Evolutionary conservation across 371 early-diverging fungal genomes (phyloP).

Genomic region (Apophysomyces elegans): DNA sequence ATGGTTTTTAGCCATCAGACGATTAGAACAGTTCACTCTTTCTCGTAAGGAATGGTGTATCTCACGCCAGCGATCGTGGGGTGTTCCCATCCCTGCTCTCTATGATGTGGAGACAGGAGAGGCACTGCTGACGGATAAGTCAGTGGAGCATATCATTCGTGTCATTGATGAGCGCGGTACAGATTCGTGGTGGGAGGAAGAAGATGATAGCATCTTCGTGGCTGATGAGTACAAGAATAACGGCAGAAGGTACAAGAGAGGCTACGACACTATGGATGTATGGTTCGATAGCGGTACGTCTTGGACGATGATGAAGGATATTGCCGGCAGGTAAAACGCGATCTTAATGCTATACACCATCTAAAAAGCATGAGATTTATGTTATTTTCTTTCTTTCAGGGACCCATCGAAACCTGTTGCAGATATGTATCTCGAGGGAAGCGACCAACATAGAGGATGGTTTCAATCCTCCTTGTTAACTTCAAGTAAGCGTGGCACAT

Average conservation of each 20-base stretch:
- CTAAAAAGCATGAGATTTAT: not conserved
- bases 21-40: slow-evolving; percentile 68
- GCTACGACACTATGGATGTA: slow-evolving; percentile 92
- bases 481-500: slow-evolving; percentile 46
- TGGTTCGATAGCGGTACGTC: slow-evolving; percentile 95
- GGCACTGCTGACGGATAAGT: slow-evolving; percentile 67
- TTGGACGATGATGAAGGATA: slow-evolving; percentile 72
- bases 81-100: slow-evolving; percentile 82
- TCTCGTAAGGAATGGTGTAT: slow-evolving; percentile 90
- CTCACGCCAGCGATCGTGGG: slow-evolving; percentile 89
- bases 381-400: slow-evolving; percentile 14
- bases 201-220: slow-evolving; percentile 71
- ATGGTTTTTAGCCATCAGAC: slow-evolving; percentile 40
- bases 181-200: slow-evolving; percentile 82
- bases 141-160: slow-evolving; percentile 72
- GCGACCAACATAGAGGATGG: slow-evolving; percentile 98
- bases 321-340: slow-evolving; percentile 6
- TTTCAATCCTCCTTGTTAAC: slow-evolving; percentile 95
- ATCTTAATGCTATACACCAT: not conserved
- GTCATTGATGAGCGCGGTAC: slow-evolving; percentile 67
- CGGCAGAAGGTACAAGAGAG: slow-evolving; percentile 59
- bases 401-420: slow-evolving; percentile 57
- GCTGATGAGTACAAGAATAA: slow-evolving; percentile 67
- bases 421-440: slow-evolving; percentile 93
- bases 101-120: slow-evolving; percentile 70